Percentiles rank a stretch among this genome's conserved stretches.
phyloP scores from a whole-genome alignment of 768 basidiomycete species.

The Royoungia palumana region DNA sequence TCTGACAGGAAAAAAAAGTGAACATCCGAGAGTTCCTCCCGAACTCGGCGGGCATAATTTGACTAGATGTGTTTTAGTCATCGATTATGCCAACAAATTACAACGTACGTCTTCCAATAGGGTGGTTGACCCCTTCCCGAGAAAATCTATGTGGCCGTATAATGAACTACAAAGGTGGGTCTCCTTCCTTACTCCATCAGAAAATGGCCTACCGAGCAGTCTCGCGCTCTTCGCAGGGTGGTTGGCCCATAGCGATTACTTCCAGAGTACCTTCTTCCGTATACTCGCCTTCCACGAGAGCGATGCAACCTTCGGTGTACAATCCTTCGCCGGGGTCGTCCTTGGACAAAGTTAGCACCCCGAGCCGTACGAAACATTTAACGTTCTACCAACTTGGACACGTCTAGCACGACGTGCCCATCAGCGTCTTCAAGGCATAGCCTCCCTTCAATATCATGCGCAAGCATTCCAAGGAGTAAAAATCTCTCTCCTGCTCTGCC shows the following conservation, averaged over 20 bases:
- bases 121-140: slow-evolving; percentile 92
- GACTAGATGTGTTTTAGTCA: slow-evolving; percentile 39
- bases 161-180: slow-evolving; percentile 59
- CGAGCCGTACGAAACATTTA: not conserved
- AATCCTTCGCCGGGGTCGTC: slow-evolving; percentile 92
- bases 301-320: slow-evolving; percentile 95
- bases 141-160: slow-evolving; percentile 95
- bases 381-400: slow-evolving; percentile 68
- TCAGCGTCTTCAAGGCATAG: slow-evolving; percentile 92
- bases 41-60: slow-evolving; percentile 58
- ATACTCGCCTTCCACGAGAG: slow-evolving; percentile 94
- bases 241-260: slow-evolving; percentile 94
- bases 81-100: not conserved
- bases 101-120: slow-evolving; percentile 80
- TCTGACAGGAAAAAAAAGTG: slow-evolving; percentile 95
- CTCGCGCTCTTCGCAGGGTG: slow-evolving; percentile 89
- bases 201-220: slow-evolving; percentile 61
- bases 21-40: slow-evolving; percentile 68
- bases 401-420: slow-evolving; percentile 84
- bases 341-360: slow-evolving; percentile 32
- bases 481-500: slow-evolving; percentile 89
- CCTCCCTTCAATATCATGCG: slow-evolving; percentile 85
- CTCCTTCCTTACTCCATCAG: not conserved
- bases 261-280: slow-evolving; percentile 86
- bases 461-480: slow-evolving; percentile 89